Percentiles rank a stretch among this genome's conserved stretches.
These are phyloP conservation scores for Leishmania mexicana DNA, from an alignment of 208 protist species.

Conservation along the genomic window DNA sequence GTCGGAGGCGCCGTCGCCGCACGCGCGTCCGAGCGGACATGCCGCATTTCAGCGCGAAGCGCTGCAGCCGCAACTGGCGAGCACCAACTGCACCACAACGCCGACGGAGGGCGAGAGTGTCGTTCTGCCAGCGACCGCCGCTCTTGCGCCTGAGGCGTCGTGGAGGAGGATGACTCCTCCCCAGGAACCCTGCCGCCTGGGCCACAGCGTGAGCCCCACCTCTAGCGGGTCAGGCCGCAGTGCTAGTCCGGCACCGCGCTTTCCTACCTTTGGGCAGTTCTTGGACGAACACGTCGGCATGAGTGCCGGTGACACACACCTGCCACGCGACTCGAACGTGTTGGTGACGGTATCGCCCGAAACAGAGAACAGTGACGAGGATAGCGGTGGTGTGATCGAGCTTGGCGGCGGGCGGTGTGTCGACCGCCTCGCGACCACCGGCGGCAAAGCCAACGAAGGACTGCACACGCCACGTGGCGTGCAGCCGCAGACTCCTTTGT, in stretches of 20 bases:
- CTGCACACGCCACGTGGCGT: constrained; percentile 16
- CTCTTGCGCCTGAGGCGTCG: neutral
- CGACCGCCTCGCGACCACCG: constrained; percentile 11
- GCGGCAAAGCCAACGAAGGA: constrained; percentile 6
- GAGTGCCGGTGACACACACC: constrained; percentile 18
- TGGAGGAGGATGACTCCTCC: neutral
- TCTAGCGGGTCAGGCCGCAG: constrained; percentile 32
- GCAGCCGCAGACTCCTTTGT: constrained; percentile 20
- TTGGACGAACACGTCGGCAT: constrained; percentile 59
- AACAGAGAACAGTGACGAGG: constrained; percentile 24
- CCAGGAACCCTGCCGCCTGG: constrained; percentile 6
- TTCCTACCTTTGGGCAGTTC: constrained; percentile 76
- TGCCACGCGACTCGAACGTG: constrained; percentile 29
- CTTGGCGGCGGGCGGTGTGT: constrained; percentile 16
- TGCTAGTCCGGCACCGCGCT: constrained; percentile 75
- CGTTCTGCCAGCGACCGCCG: neutral
- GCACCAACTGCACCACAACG: neutral
- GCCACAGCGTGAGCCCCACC: constrained; percentile 26
- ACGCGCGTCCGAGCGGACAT: constrained; percentile 18
- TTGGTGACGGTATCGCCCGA: constrained; percentile 45
- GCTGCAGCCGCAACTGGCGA: neutral
- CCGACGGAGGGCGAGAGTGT: neutral
- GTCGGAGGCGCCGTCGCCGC: constrained; percentile 5
- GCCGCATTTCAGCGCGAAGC: constrained; percentile 27
- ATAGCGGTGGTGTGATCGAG: constrained; percentile 17